Conservation (phyloP, 176 grass and related monocot genomes). For the Zoysia pacifica region DNA sequence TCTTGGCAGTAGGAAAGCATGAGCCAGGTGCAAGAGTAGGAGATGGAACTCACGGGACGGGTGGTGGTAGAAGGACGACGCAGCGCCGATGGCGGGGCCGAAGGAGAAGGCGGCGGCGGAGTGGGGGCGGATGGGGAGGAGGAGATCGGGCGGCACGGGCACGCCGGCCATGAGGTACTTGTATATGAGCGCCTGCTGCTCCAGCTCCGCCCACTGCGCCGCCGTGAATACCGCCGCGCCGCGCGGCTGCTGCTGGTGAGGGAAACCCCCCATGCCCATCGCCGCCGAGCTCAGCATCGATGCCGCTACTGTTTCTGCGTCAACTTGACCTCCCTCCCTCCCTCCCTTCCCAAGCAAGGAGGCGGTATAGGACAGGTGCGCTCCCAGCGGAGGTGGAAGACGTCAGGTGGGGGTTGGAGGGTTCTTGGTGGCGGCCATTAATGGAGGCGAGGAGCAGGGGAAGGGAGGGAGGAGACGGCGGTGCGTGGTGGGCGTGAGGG, state of each 20-base stretch:
- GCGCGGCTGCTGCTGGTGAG: conserved; percentile 3
- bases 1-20: neutral
- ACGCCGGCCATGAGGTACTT: conserved; percentile 97
- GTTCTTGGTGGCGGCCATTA: conserved; percentile 67
- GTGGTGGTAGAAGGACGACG: conserved; percentile 71
- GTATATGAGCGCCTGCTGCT: conserved; percentile 96
- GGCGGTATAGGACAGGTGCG: neutral
- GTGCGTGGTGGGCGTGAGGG: neutral
- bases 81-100: conserved; percentile 46
- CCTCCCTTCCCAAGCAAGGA: neutral
- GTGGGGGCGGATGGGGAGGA: conserved; percentile 73
- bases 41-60: conserved; percentile 57
- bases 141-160: conserved; percentile 91
- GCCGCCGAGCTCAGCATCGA: conserved; percentile 61
- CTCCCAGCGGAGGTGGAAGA: neutral
- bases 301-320: neutral
- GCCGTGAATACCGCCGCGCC: conserved; percentile 75
- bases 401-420: conserved; percentile 43
- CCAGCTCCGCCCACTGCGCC: conserved; percentile 94
- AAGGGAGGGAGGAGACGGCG: conserved; percentile 14
- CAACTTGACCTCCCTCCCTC: neutral
- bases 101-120: conserved; percentile 58
- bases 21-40: neutral
- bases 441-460: conserved; percentile 35
- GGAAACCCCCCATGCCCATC: conserved; percentile 40